phyloP scores from a whole-genome alignment of 805 yeast species.

The Pichia phayaonensis region DNA sequence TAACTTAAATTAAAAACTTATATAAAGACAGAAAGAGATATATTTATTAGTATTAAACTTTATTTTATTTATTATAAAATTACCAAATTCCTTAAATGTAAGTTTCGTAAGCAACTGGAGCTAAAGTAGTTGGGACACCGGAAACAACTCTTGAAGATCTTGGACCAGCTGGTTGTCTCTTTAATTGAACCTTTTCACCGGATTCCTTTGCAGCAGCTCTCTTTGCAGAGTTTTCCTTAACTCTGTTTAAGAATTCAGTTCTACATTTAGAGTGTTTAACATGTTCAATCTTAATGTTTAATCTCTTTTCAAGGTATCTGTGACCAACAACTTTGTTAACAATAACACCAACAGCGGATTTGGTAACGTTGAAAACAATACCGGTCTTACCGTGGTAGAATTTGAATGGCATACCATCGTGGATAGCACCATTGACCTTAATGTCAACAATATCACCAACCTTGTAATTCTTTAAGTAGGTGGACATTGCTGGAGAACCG shows the following conservation, averaged over 20 bases:
- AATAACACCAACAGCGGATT: conserved; percentile 96
- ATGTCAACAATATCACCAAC: conserved; percentile 99
- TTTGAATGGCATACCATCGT: conserved; percentile 99
- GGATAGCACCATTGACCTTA: conserved; percentile 98
- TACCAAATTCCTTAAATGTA: conserved; percentile 61
- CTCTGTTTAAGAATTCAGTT: conserved; percentile 98
- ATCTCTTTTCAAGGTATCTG: conserved; percentile 99
- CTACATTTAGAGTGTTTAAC: conserved; percentile 99
- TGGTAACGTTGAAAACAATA: conserved; percentile 98
- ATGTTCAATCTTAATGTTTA: conserved; percentile 98
- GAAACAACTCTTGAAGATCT: conserved; percentile 84
- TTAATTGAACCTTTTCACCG: conserved; percentile 85
- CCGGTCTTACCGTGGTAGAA: conserved; percentile 99
- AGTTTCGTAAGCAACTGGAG: conserved; percentile 99
- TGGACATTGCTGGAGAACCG: conserved; percentile 90
- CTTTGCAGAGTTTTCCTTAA: conserved; percentile 91
- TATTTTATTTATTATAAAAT: neutral
- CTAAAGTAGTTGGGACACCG: conserved; percentile 91
- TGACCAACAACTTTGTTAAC: conserved; percentile 97
- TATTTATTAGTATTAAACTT: neutral
- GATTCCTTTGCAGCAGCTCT: conserved; percentile 90
- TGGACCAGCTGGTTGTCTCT: conserved; percentile 99
- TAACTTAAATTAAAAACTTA: neutral
- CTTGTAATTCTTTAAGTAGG: conserved; percentile 96
- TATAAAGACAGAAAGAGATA: conserved; percentile 5